Conservation (phyloP, 208 protist species). For the Blechomonas ayalai region DNA sequence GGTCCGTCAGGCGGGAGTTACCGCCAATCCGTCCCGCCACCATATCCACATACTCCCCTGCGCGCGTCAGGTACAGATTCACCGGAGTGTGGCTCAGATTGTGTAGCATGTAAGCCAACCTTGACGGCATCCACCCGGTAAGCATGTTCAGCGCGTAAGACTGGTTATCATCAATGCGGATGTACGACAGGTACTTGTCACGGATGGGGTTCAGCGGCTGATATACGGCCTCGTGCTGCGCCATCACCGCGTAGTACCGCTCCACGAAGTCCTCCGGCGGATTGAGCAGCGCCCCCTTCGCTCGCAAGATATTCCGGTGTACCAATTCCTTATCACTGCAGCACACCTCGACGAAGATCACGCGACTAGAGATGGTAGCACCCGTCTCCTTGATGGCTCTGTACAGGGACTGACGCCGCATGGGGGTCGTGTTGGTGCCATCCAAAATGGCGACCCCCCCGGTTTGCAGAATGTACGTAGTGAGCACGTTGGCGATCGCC, state of each 20-base stretch:
- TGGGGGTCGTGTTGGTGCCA: conserved; percentile 57
- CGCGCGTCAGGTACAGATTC: conserved; percentile 72
- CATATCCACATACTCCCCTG: conserved; percentile 84
- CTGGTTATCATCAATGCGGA: conserved; percentile 65
- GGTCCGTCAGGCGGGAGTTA: conserved; percentile 73
- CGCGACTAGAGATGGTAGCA: conserved; percentile 48
- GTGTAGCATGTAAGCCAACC: conserved; percentile 85
- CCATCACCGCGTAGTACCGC: conserved; percentile 58
- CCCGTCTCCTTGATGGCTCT: conserved; percentile 52
- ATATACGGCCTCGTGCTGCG: conserved; percentile 63
- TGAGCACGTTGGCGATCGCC: conserved; percentile 55
- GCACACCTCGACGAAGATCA: conserved; percentile 82
- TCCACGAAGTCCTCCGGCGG: conserved; percentile 68
- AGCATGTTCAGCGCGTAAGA: conserved; percentile 83
- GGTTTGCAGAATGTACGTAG: conserved; percentile 40
- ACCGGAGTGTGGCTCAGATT: conserved; percentile 66
- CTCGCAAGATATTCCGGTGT: conserved; percentile 48
- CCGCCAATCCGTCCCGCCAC: conserved; percentile 66
- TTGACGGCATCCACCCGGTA: conserved; percentile 78
- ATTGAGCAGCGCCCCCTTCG: conserved; percentile 38
- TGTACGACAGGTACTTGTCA: conserved; percentile 77
- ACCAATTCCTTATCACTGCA: conserved; percentile 48
- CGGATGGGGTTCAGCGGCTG: conserved; percentile 53
- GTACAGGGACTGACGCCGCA: conserved; percentile 49
- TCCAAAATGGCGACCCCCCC: conserved; percentile 74